A percentile compares a stretch with the other conserved stretches of the same genome.
These are phyloP conservation scores for Leccinum pseudoinsigne DNA, from an alignment of 1,284 basidiomycete genomes.

Conservation along the genomic window DNA sequence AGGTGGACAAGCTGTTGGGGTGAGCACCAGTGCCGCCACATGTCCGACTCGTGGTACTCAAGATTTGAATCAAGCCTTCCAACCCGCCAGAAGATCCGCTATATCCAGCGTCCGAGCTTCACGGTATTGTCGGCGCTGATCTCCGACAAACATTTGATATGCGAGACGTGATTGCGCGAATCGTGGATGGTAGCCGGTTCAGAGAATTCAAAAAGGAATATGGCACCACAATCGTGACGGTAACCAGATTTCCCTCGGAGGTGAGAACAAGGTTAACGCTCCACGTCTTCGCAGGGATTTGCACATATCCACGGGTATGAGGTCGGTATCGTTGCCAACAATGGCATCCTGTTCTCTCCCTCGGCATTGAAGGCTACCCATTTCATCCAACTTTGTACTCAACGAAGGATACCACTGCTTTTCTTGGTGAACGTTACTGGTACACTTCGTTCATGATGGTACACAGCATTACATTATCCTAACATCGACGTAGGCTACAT, in stretches of 20 bases:
- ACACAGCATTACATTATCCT: constrained; percentile 3
- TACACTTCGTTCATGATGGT: constrained; percentile 22
- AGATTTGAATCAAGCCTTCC: constrained; percentile 47
- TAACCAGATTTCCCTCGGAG: constrained; percentile 34
- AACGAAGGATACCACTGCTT: constrained; percentile 85
- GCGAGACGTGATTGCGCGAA: constrained; percentile 88
- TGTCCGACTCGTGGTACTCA: constrained; percentile 12
- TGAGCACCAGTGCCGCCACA: constrained; percentile 37
- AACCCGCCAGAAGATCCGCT: constrained; percentile 69
- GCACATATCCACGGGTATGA: constrained; percentile 88
- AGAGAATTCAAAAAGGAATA: constrained; percentile 97
- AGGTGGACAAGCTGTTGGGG: constrained; percentile 47
- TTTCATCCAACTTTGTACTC: constrained; percentile 94
- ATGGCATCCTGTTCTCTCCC: constrained; percentile 92
- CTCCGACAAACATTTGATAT: constrained; percentile 89
- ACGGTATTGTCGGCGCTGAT: constrained; percentile 91
- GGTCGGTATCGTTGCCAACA: constrained; percentile 91
- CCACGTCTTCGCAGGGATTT: constrained; percentile 63
- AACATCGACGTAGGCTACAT: constrained; percentile 66
- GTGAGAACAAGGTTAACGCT: constrained; percentile 8
- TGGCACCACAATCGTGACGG: constrained; percentile 88
- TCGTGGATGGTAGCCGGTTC: constrained; percentile 91
- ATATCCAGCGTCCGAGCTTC: constrained; percentile 79
- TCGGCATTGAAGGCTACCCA: constrained; percentile 94
- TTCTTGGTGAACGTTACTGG: constrained; percentile 95